Base-by-base conservation (phyloP, 73 alveolate genomes). In the Paramecium tetraurelia region DNA sequence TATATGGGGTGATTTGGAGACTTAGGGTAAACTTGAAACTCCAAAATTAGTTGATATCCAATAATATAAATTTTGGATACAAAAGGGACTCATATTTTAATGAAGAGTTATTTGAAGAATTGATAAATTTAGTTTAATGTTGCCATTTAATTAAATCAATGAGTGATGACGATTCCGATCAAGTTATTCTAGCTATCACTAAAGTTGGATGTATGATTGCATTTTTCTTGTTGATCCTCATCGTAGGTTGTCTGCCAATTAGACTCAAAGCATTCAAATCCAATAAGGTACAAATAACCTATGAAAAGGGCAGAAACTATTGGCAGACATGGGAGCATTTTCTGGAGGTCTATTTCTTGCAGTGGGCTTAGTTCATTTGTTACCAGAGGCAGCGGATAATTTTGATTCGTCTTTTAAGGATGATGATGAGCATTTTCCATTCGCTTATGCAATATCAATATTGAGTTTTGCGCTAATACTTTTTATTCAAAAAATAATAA, bases 341-440 rank as follows among this genome's bases (percentile, higher is more conserved):
- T 92, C 97, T 77, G 98, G 97, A n/a, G 98, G 98, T 50, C 92
- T 95, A 38, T 95, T 95, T 89, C 77, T 95, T 69, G 96, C 96
- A 31, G 96, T 95, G 16, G 98, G 97, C 36, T 86, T 95, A 43
- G 89, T 93, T 43, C 98, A 95, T 85, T 84, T 95, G 59, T 88
- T 95, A 71, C 98, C 98, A 12, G 98, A 95, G 76, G 98, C 98
- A 12, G 92, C 83, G 14, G 98, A 92, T 59, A 94, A 92, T 80
- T 95, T 95, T 86, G 97, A 94, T 48, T 41, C 46, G 18, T 95
- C 85, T 88, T 95, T 69, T 69, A 57, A 86, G 2, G 93, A 63
- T n/a, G 93, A 87, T 5, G 85, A 31, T 7, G 94, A 89, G 2
- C 94, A 89, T 44, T 89, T 70, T 93, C 98, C 98, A 9, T 94